phyloP scores from a whole-genome alignment of 1,139 yeast species.

The Yamadazyma dushanensis region DNA sequence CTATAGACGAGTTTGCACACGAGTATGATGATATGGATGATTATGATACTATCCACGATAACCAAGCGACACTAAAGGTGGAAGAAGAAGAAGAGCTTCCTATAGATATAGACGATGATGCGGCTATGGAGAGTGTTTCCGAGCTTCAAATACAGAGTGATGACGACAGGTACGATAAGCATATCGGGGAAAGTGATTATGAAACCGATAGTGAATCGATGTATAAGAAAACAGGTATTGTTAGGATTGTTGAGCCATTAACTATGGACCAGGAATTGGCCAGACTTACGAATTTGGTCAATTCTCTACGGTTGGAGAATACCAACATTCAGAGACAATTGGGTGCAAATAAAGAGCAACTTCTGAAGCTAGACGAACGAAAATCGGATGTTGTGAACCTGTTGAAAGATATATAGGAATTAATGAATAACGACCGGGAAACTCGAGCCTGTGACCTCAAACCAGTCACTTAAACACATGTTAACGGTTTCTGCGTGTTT shows the following conservation, averaged over 20 bases:
- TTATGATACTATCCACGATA: conserved; percentile 20
- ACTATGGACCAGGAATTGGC: conserved; percentile 16
- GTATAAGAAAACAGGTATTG: neutral
- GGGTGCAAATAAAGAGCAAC: neutral
- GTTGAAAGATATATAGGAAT: neutral
- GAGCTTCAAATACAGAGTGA: neutral
- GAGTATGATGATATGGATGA: conserved; percentile 21
- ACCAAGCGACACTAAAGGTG: conserved; percentile 15
- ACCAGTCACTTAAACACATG: too few relatives aligned
- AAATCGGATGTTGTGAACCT: conserved; percentile 5
- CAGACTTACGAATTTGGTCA: conserved; percentile 9
- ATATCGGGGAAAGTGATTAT: conserved; percentile 19
- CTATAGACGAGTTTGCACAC: conserved; percentile 12
- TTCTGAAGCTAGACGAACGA: conserved; percentile 6
- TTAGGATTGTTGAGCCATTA: conserved; percentile 12
- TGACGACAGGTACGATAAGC: conserved; percentile 24
- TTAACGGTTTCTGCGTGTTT: too few relatives aligned
- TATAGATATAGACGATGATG: conserved; percentile 9
- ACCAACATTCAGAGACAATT: conserved; percentile 7
- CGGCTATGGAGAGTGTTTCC: neutral
- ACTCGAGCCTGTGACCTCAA: neutral
- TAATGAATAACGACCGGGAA: neutral
- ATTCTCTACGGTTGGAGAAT: conserved; percentile 10
- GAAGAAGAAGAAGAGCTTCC: conserved; percentile 6
- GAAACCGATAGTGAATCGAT: conserved; percentile 11